phyloP scores from a whole-genome alignment of 73 alveolate species.

The Paramecium tetraurelia region DNA sequence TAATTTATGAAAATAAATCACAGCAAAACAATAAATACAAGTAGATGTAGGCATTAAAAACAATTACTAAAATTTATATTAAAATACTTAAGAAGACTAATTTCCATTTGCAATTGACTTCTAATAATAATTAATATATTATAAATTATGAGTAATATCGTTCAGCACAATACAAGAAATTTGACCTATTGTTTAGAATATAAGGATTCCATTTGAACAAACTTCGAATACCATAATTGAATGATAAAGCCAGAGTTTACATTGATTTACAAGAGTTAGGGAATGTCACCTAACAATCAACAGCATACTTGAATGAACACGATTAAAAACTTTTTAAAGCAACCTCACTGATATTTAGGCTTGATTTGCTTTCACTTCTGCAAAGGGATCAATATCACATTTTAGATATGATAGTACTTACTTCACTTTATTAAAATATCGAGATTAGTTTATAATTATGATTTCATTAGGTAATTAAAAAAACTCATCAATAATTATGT shows the following conservation, averaged over 20 bases:
- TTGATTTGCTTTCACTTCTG: slow-evolving; percentile 71
- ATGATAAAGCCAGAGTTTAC: slow-evolving; percentile 27
- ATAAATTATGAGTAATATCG: slow-evolving; percentile 30
- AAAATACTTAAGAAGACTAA: neutral
- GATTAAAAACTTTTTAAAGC: slow-evolving; percentile 74
- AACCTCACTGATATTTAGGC: slow-evolving; percentile 67
- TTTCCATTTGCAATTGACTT: neutral
- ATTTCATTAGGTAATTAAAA: slow-evolving; percentile 76
- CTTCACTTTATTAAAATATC: slow-evolving; percentile 57
- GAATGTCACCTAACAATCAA: slow-evolving; percentile 70
- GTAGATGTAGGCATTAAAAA: neutral
- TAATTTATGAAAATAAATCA: neutral
- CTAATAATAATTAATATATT: neutral
- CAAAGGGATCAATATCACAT: slow-evolving; percentile 77
- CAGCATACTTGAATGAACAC: slow-evolving; percentile 67
- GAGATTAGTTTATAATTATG: slow-evolving; percentile 66
- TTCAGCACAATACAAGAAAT: neutral
- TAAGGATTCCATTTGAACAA: slow-evolving; percentile 46
- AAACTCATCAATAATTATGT: slow-evolving; percentile 77
- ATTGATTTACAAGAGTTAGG: slow-evolving; percentile 49
- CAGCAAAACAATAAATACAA: neutral
- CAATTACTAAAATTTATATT: neutral
- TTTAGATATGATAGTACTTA: slow-evolving; percentile 79
- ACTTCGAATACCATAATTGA: slow-evolving; percentile 1
- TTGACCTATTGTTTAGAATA: slow-evolving; percentile 42